A percentile compares a stretch with the other conserved stretches of the same genome.
Evolutionary conservation across 768 basidiomycete genomes (phyloP).

Genomic region (Podaxis sp.): DNA sequence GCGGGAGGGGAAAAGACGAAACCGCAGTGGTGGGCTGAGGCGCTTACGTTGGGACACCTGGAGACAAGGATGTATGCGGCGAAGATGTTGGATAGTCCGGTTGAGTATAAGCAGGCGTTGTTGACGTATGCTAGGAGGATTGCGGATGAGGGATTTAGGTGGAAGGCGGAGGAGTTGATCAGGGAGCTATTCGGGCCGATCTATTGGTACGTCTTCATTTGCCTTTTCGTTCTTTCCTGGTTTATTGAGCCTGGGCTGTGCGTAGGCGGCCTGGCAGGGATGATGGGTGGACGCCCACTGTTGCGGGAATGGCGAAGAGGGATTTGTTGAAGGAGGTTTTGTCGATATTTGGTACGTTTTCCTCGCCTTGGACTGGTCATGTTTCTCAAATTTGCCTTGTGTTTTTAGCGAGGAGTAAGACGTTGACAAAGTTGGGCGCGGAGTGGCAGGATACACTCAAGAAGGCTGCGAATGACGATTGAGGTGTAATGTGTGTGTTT

Average conservation of each 20-base stretch:
- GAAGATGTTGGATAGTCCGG: conserved; percentile 71
- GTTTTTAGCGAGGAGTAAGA: conserved; percentile 66
- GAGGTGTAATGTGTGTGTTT: background rate
- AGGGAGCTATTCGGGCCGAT: conserved; percentile 89
- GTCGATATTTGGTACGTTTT: conserved; percentile 66
- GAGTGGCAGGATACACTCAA: conserved; percentile 85
- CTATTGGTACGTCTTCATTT: conserved; percentile 66
- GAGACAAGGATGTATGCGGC: conserved; percentile 82
- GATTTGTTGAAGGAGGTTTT: conserved; percentile 84
- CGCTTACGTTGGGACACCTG: conserved; percentile 84
- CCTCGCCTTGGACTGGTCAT: background rate
- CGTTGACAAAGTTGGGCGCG: conserved; percentile 67
- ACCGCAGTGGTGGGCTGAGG: conserved; percentile 80
- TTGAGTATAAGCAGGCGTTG: conserved; percentile 80
- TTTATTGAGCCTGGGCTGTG: background rate
- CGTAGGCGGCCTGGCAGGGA: conserved; percentile 71
- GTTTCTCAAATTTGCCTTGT: background rate
- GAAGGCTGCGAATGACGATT: conserved; percentile 56
- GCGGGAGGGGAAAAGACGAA: conserved; percentile 23
- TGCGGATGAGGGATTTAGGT: conserved; percentile 86
- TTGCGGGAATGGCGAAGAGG: conserved; percentile 74
- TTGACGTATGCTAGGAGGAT: conserved; percentile 79
- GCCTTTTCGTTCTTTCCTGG: background rate
- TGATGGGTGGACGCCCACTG: conserved; percentile 62
- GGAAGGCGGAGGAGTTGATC: conserved; percentile 88